Conservation (phyloP, 1,139 yeast species). For the Sugiyamaella pinicola region DNA sequence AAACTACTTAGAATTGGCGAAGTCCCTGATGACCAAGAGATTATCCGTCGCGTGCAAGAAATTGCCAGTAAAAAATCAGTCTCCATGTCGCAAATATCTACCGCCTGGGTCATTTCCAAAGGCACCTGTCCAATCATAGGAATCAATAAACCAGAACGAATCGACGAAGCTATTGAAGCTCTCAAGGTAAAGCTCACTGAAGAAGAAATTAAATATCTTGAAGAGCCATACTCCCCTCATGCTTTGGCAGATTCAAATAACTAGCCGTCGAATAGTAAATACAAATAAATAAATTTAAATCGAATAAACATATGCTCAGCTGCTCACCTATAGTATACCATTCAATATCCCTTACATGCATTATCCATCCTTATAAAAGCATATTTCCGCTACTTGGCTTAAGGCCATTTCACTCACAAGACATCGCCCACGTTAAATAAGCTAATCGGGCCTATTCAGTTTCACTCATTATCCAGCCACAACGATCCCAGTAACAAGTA, state of each 20-base stretch:
- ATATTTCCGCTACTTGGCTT: neutral
- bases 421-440: constrained; percentile 2
- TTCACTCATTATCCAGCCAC: neutral
- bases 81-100: constrained; percentile 56
- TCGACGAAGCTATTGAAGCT: constrained; percentile 57
- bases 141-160: constrained; percentile 50
- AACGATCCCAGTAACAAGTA: neutral
- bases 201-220: constrained; percentile 52
- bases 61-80: constrained; percentile 49
- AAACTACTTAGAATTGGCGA: constrained; percentile 6
- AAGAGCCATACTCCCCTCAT: constrained; percentile 51
- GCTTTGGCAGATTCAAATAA: neutral
- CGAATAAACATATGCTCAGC: no score
- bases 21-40: constrained; percentile 35
- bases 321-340: neutral
- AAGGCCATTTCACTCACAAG: neutral
- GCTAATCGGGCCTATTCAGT: neutral
- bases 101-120: constrained; percentile 57
- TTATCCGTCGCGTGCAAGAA: constrained; percentile 55
- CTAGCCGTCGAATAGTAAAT: no score
- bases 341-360: neutral
- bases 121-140: constrained; percentile 61
- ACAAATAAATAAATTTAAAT: no score
- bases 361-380: neutral
- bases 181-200: constrained; percentile 48